Evolutionary conservation across 2,329 filamentous ascomycete species (phyloP), one percentile per base, ranked within the genome.

Genomic region (Orbilia oligospora): DNA sequence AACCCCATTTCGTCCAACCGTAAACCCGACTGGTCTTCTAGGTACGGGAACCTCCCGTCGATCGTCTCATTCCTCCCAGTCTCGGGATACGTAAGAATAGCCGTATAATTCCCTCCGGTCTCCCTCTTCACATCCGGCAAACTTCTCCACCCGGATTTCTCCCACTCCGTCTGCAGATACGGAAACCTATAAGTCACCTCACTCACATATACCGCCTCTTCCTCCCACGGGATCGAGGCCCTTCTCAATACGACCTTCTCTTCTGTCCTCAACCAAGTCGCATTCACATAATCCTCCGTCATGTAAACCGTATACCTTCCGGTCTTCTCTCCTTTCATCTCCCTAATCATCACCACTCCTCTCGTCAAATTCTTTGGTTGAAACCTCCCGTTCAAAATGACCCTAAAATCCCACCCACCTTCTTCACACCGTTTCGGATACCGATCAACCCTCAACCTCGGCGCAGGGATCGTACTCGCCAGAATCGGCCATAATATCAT

Each of bases 401-500:
- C 75, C 24, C 46, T 53, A 46, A 38, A 78, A 69, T 78, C 75
- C 75, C 68, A 78, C 4, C 68, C 68, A 1, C 61, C 36, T 18
- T 51, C 46, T 14, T 30, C 55, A 12, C 75, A 78, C 24, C 46
- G 46, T 30, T 30, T 36, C 24, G 30, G 20, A 49, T 78, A 78
- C 12, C 55, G 16, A 36, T 41, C n/a, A 8, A 56, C 27, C 12
- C 75, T 55, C 12, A 20, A 46, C 9, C 64, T 44, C 12, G 68
- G 63, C 18, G 75, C 68, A 1, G 68, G 18, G 9, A 65, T 65
- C 22, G 68, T 68, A 33, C 68, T 38, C 44, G 68, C 75, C 9
- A 78, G 22, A 3, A 78, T 24, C 33, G 75, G 75, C 75, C 68
- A 78, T 6, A 71, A 18, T n/a, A 67, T n/a, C 22, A 71, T 6